These are phyloP conservation scores for Eucalyptus pauciflora DNA, from an alignment of 345 rosid genomes.

Conservation along the genomic window DNA sequence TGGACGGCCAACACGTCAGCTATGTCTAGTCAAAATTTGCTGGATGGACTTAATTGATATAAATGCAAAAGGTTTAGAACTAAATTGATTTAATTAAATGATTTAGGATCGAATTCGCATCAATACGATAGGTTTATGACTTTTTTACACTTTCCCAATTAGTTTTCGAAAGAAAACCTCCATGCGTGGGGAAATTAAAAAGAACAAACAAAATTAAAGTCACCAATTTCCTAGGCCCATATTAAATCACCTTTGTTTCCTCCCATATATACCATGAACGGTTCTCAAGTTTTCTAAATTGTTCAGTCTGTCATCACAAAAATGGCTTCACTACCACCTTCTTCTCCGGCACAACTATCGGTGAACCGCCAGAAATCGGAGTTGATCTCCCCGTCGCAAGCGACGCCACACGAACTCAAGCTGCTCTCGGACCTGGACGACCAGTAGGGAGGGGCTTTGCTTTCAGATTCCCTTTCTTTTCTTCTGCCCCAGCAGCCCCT, in stretches of 20 bases:
- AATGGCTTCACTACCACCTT: not conserved
- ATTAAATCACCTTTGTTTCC: too few species aligned
- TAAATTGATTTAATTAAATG: too few species aligned
- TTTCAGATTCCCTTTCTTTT: not conserved
- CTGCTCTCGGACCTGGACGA: not conserved
- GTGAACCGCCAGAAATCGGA: too few species aligned
- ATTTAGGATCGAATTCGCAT: too few species aligned
- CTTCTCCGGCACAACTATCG: not conserved
- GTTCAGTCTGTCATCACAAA: not conserved
- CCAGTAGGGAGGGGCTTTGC: not conserved
- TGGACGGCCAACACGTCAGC: rapidly evolving
- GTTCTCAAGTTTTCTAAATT: not conserved
- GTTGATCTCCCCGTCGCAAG: not conserved
- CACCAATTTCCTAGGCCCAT: too few species aligned
- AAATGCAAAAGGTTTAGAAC: too few species aligned
- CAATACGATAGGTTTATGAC: too few species aligned
- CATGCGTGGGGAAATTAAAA: not conserved
- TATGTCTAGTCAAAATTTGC: too few species aligned
- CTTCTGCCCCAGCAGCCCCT: not conserved
- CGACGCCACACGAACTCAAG: not conserved
- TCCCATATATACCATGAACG: not conserved
- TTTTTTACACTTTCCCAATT: too few species aligned
- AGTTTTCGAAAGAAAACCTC: too few species aligned
- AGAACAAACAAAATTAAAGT: too few species aligned
- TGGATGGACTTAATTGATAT: too few species aligned